These are phyloP conservation scores for Huntiella moniliformis DNA, from an alignment of 2,329 filamentous ascomycete species.

Conservation along the genomic window DNA sequence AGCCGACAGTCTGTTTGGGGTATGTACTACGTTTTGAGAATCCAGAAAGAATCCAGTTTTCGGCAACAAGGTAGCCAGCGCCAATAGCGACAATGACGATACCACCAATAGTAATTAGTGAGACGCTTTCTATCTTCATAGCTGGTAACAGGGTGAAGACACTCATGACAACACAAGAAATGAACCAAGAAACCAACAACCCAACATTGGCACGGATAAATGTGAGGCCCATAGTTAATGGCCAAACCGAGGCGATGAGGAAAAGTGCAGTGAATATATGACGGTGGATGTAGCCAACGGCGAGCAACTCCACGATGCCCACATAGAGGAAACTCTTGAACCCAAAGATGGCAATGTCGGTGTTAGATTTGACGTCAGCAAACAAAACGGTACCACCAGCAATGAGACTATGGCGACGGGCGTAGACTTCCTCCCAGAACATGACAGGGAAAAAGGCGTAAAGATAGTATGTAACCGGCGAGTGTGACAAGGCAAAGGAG, in stretches of 20 bases:
- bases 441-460: slow-evolving; percentile 84
- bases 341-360: slow-evolving; percentile 37
- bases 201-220: slow-evolving; percentile 51
- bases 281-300: slow-evolving; percentile 78
- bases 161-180: slow-evolving; percentile 70
- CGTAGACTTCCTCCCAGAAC: slow-evolving; percentile 94
- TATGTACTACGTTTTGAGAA: slow-evolving; percentile 19
- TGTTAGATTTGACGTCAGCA: slow-evolving; percentile 42
- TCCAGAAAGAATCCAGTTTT: slow-evolving; percentile 39
- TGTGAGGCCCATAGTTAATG: slow-evolving; percentile 47
- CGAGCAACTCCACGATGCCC: slow-evolving; percentile 64
- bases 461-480: slow-evolving; percentile 67
- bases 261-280: slow-evolving; percentile 74
- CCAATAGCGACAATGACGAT: slow-evolving; percentile 60
- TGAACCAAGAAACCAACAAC: slow-evolving; percentile 51
- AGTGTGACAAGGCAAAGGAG: slow-evolving; percentile 60
- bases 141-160: slow-evolving; percentile 76
- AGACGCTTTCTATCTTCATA: slow-evolving; percentile 62
- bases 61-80: slow-evolving; percentile 59
- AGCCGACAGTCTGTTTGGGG: slow-evolving; percentile 12
- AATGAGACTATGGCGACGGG: slow-evolving; percentile 48
- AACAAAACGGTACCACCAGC: slow-evolving; percentile 52
- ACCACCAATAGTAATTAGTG: slow-evolving; percentile 57
- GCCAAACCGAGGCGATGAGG: slow-evolving; percentile 60
- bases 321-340: slow-evolving; percentile 51